Evolutionary conservation across 2,329 filamentous ascomycete species (phyloP).

Genomic region (Macrophomina phaseolina): DNA sequence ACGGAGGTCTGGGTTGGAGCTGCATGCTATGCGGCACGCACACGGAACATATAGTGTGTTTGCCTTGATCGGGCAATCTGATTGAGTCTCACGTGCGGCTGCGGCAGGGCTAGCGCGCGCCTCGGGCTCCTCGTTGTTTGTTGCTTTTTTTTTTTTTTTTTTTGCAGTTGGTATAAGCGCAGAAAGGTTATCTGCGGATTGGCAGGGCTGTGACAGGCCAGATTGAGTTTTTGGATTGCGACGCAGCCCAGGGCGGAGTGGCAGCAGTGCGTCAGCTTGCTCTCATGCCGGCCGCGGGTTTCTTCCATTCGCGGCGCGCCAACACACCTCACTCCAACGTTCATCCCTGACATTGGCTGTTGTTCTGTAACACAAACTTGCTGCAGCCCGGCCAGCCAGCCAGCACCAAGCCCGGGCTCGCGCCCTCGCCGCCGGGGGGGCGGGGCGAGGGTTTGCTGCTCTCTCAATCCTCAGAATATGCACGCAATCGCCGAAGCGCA

Average conservation of each 20-base stretch:
- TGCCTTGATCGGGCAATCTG: slow-evolving; percentile 6
- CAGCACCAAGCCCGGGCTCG: neutral
- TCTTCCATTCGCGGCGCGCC: slow-evolving; percentile 24
- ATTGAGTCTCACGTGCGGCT: slow-evolving; percentile 5
- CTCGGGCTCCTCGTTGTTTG: neutral
- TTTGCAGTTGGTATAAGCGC: neutral
- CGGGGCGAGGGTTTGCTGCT: neutral
- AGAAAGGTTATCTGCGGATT: neutral
- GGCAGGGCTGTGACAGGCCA: slow-evolving; percentile 1
- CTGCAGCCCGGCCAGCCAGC: slow-evolving; percentile 17
- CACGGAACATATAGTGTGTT: neutral
- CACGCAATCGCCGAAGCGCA: slow-evolving; percentile 9
- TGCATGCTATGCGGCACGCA: slow-evolving; percentile 2
- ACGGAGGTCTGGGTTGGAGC: neutral
- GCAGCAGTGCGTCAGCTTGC: slow-evolving; percentile 14
- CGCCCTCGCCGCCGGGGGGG: neutral
- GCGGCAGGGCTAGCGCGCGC: neutral
- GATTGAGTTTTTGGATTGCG: slow-evolving; percentile 3
- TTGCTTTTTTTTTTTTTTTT: no score
- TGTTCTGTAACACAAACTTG: slow-evolving; percentile 19
- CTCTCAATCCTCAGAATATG: neutral
- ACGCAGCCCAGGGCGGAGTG: slow-evolving; percentile 4
- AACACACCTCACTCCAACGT: slow-evolving; percentile 20
- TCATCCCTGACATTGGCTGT: slow-evolving; percentile 25
- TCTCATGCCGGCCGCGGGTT: neutral